Evolutionary conservation across 768 basidiomycete species (phyloP).

Genomic region (Boletus vinaceobasis): DNA sequence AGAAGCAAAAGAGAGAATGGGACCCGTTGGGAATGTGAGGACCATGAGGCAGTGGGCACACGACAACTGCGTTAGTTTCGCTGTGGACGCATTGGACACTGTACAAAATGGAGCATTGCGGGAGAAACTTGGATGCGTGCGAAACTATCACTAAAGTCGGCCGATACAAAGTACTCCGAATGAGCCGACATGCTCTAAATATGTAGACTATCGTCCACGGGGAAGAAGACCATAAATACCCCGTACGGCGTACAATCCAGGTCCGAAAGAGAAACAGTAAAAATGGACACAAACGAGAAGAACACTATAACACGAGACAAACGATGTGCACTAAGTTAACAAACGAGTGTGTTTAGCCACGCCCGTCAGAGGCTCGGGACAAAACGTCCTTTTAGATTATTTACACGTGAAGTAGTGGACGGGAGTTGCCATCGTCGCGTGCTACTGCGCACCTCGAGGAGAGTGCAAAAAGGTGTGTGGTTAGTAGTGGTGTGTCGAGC

Average conservation of each 20-base stretch:
- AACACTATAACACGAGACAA: neutral
- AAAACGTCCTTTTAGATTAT: conserved; percentile 10
- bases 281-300: neutral
- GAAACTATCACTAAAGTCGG: conserved; percentile 10
- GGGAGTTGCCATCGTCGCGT: neutral
- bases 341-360: neutral
- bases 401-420: conserved; percentile 1
- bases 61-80: conserved; percentile 18
- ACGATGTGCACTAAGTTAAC: neutral
- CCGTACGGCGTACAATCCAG: neutral
- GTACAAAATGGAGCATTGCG: neutral
- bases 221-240: neutral
- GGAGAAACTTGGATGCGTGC: conserved; percentile 1
- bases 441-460: neutral
- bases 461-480: conserved; percentile 1
- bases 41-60: conserved; percentile 20
- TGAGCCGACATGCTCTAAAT: too few relatives aligned
- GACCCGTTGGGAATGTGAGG: neutral
- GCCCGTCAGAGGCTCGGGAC: neutral
- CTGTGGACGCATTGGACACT: conserved; percentile 18
- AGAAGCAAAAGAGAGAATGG: neutral
- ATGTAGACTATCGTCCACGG: neutral
- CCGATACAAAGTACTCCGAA: conserved; percentile 11
- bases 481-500: neutral
- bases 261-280: neutral